phyloP scores from a whole-genome alignment of 306 rosid species.

The Acacia crassicarpa region DNA sequence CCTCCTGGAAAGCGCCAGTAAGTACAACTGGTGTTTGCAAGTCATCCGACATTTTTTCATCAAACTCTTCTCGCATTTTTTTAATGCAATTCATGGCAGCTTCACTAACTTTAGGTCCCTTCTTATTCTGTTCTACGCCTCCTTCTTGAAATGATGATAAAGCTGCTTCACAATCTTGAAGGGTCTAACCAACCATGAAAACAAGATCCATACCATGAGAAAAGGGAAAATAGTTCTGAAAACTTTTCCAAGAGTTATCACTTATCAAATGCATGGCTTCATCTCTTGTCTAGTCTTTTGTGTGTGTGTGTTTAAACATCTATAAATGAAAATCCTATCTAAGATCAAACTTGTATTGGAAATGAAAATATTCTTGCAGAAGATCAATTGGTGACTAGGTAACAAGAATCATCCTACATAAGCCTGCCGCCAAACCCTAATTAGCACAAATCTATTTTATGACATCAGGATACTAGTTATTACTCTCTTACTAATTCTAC shows the following conservation, averaged over 20 bases:
- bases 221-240: not conserved
- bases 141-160: constrained; percentile 61
- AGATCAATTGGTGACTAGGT: not conserved
- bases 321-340: not conserved
- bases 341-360: not conserved
- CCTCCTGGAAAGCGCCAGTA: constrained; percentile 86
- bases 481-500: not conserved
- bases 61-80: constrained; percentile 66
- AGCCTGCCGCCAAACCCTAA: constrained; percentile 5
- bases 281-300: not conserved
- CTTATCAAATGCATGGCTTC: not conserved
- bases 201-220: constrained; percentile 2
- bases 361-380: constrained; percentile 16
- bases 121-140: constrained; percentile 47
- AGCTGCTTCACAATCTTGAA: constrained; percentile 78
- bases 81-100: constrained; percentile 67
- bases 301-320: not conserved
- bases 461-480: not conserved
- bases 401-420: not conserved
- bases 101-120: constrained; percentile 42
- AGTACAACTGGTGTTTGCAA: constrained; percentile 83
- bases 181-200: constrained; percentile 58
- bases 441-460: not conserved
- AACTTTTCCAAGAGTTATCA: not conserved
- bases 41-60: constrained; percentile 87